Conservation (phyloP, 805 yeast genomes). For the Monosporozyma aquatica region DNA sequence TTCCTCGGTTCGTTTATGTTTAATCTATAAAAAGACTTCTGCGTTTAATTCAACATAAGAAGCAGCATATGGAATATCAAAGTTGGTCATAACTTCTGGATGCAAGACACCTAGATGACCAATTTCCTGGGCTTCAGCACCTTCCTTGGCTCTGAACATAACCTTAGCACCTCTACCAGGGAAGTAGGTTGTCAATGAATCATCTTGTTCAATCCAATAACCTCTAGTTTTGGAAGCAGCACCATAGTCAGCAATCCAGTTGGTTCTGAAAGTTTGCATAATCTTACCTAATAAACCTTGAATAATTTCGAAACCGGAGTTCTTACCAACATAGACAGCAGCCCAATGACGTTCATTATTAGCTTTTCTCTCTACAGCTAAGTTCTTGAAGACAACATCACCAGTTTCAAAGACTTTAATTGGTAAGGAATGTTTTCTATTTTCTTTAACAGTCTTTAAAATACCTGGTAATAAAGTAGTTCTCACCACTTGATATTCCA, state of each 20-base stretch:
- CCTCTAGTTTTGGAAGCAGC: constrained; percentile 53
- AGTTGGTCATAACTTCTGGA: constrained; percentile 80
- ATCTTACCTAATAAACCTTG: constrained; percentile 93
- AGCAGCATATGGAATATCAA: constrained; percentile 89
- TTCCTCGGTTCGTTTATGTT: too few relatives aligned
- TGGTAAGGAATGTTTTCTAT: constrained; percentile 91
- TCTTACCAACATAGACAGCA: constrained; percentile 89
- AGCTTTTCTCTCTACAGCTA: constrained; percentile 75
- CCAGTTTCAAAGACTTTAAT: constrained; percentile 92
- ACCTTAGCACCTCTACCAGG: constrained; percentile 96
- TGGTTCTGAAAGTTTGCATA: constrained; percentile 91
- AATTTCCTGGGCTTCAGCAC: constrained; percentile 46
- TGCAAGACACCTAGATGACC: constrained; percentile 93
- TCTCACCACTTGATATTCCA: constrained; percentile 96
- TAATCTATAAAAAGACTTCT: constrained; percentile 64
- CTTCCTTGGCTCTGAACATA: constrained; percentile 57
- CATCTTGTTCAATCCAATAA: constrained; percentile 74
- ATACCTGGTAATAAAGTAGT: constrained; percentile 91
- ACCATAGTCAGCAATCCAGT: constrained; percentile 56
- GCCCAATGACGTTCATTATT: constrained; percentile 90
- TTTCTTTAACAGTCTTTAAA: constrained; percentile 89
- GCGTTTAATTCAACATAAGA: constrained; percentile 85
- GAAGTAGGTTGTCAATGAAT: constrained; percentile 65
- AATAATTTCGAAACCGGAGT: constrained; percentile 87
- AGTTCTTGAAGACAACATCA: constrained; percentile 84